Conservation (phyloP, 2,329 filamentous ascomycete species). For the Colletotrichum cuscutae region DNA sequence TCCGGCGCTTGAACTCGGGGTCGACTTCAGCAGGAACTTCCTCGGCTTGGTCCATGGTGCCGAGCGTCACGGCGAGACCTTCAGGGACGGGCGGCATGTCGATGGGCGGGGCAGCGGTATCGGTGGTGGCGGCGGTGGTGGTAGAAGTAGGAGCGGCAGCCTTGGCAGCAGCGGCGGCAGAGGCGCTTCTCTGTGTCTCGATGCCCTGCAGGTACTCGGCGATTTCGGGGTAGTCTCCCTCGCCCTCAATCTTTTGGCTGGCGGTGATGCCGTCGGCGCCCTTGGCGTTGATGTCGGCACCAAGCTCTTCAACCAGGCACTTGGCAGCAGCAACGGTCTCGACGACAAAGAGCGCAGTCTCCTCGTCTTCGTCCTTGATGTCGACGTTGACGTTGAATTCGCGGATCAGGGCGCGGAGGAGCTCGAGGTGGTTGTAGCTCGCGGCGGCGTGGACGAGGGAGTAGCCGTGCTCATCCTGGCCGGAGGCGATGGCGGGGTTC, state of each 20-base stretch:
- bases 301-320: slow-evolving; percentile 84
- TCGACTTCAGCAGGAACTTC: slow-evolving; percentile 75
- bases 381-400: slow-evolving; percentile 85
- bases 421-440: slow-evolving; percentile 87
- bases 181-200: slow-evolving; percentile 42
- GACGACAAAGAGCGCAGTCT: slow-evolving; percentile 94
- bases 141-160: slow-evolving; percentile 42
- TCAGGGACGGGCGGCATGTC: slow-evolving; percentile 74
- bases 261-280: slow-evolving; percentile 85
- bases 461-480: slow-evolving; percentile 92
- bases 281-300: slow-evolving; percentile 70
- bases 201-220: slow-evolving; percentile 72
- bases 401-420: slow-evolving; percentile 79
- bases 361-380: slow-evolving; percentile 87
- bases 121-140: not conserved
- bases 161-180: slow-evolving; percentile 42
- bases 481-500: slow-evolving; percentile 79
- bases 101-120: slow-evolving; percentile 39
- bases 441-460: slow-evolving; percentile 92
- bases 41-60: slow-evolving; percentile 73
- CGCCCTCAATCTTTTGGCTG: slow-evolving; percentile 79
- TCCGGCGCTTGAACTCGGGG: slow-evolving; percentile 83
- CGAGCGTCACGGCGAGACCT: slow-evolving; percentile 81
- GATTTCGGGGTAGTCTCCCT: slow-evolving; percentile 82
- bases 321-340: slow-evolving; percentile 84